Conservation (phyloP, 2,329 filamentous ascomycete genomes). For the Fusarium sp. region DNA sequence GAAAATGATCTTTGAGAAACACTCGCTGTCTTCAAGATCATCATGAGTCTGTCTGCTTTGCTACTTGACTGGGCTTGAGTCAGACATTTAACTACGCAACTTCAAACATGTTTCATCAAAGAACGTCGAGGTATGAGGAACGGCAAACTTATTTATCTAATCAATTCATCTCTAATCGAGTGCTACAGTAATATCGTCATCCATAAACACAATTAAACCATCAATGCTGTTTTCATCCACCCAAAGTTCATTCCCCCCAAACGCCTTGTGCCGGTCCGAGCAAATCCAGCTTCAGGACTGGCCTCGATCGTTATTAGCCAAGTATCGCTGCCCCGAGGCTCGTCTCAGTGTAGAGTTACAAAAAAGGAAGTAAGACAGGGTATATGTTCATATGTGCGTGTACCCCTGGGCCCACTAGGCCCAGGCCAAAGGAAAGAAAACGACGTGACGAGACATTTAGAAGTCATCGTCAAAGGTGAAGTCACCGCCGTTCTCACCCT, state of each 20-base stretch:
- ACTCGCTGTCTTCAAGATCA: not conserved
- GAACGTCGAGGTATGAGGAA: not conserved
- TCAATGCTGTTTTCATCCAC: slow-evolving; percentile 44
- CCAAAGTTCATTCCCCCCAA: slow-evolving; percentile 32
- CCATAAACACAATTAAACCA: slow-evolving; percentile 38
- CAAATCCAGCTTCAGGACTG: slow-evolving; percentile 36
- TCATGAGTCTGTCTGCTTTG: not conserved
- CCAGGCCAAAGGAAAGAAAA: slow-evolving; percentile 12
- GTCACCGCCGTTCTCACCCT: slow-evolving; percentile 76
- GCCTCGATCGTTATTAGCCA: slow-evolving; percentile 25
- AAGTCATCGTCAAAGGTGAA: slow-evolving; percentile 98
- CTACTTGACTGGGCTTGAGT: not conserved
- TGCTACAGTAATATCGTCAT: slow-evolving; percentile 43
- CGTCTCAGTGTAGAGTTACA: slow-evolving; percentile 40
- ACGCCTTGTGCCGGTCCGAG: slow-evolving; percentile 36
- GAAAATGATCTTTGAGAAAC: not conserved
- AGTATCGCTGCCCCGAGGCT: slow-evolving; percentile 36
- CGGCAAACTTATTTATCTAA: slow-evolving; percentile 18
- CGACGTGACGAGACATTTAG: slow-evolving; percentile 62
- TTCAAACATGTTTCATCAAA: not conserved
- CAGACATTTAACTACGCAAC: not conserved
- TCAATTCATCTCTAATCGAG: slow-evolving; percentile 38
- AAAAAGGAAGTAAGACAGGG: slow-evolving; percentile 40
- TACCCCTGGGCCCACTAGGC: not conserved
- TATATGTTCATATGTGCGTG: slow-evolving; percentile 40